Evolutionary conservation across 768 basidiomycete species (phyloP).

Genomic region (Leccinum obscurum): DNA sequence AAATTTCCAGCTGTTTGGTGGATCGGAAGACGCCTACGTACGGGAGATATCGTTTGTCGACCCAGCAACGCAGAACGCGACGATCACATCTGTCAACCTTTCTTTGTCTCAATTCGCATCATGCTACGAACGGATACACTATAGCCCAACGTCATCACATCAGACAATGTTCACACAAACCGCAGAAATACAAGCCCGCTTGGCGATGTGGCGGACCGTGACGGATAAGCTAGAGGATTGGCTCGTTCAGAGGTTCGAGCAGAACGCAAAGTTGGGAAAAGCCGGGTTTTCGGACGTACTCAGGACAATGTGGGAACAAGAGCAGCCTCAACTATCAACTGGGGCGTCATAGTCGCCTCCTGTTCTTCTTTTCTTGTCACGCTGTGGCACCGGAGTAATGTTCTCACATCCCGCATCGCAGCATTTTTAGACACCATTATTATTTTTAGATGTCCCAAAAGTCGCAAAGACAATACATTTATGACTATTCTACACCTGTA

Average conservation of each 20-base stretch:
- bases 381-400: slow-evolving; percentile 8
- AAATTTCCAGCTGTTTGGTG: slow-evolving; percentile 72
- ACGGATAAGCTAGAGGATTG: slow-evolving; percentile 84
- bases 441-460: slow-evolving; percentile 26
- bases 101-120: slow-evolving; percentile 93
- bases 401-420: slow-evolving; percentile 6
- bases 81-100: slow-evolving; percentile 90
- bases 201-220: slow-evolving; percentile 77
- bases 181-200: slow-evolving; percentile 86
- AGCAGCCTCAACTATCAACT: slow-evolving; percentile 46
- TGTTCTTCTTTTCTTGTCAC: slow-evolving; percentile 8
- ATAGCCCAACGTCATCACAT: slow-evolving; percentile 63
- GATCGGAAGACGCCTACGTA: slow-evolving; percentile 92
- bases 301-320: slow-evolving; percentile 72
- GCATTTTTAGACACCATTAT: slow-evolving; percentile 23
- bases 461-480: slow-evolving; percentile 25
- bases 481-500: slow-evolving; percentile 31
- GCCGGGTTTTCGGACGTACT: slow-evolving; percentile 89
- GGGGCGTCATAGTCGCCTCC: slow-evolving; percentile 27
- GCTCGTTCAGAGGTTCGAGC: slow-evolving; percentile 86
- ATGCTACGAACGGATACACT: slow-evolving; percentile 88
- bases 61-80: slow-evolving; percentile 75
- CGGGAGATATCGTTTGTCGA: slow-evolving; percentile 94
- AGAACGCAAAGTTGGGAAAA: slow-evolving; percentile 89
- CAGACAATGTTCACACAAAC: slow-evolving; percentile 82